phyloP scores from a whole-genome alignment of 345 rosid genomes.

The Cardamine resedifolia region DNA sequence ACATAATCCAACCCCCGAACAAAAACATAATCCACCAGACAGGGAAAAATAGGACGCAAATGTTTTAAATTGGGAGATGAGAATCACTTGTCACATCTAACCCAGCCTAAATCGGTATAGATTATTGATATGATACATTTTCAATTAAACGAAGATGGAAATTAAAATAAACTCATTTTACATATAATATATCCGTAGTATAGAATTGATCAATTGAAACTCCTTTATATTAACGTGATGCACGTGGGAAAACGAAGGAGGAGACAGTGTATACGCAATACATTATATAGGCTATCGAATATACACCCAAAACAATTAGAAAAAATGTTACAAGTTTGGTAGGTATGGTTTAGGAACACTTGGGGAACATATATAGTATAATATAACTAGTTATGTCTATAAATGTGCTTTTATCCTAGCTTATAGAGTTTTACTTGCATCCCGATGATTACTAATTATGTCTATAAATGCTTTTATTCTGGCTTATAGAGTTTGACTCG shows the following conservation, averaged over 20 bases:
- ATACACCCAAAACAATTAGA: background rate
- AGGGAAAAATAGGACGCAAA: background rate
- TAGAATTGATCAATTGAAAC: background rate
- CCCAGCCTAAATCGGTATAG: background rate
- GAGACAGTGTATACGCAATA: slow-evolving; percentile 5
- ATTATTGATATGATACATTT: background rate
- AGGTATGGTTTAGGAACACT: background rate
- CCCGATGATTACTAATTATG: background rate
- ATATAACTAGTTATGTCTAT: background rate
- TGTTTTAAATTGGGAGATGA: background rate
- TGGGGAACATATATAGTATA: too few species aligned
- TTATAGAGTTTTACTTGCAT: too few species aligned
- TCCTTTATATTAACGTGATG: slow-evolving; percentile 19
- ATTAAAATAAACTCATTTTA: background rate
- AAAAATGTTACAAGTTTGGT: background rate
- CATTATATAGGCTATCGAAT: background rate
- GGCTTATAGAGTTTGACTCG: slow-evolving; percentile 15
- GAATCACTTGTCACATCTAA: background rate
- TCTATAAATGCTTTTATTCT: background rate
- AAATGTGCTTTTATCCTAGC: background rate
- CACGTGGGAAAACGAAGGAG: slow-evolving; percentile 28
- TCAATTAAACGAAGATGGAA: background rate
- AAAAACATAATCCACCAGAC: background rate
- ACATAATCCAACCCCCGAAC: background rate
- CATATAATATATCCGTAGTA: background rate